Evolutionary conservation across 225 moss, liverwort and hornwort species (phyloP).

Genomic region (Pseudisothecium myosuroides): DNA sequence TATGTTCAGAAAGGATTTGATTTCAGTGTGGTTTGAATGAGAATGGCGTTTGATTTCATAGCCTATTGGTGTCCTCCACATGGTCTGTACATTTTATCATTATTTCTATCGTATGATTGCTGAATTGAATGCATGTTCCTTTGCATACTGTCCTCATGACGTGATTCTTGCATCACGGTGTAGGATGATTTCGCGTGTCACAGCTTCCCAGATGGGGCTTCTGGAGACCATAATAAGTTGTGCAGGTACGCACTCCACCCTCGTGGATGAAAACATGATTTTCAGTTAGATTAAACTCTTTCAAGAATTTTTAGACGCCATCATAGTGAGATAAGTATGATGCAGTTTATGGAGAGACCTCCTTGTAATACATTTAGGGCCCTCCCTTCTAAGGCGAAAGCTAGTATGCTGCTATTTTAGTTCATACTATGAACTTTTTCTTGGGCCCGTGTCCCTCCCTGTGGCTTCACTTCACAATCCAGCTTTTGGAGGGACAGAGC

Average conservation of each 20-base stretch:
- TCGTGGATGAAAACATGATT: not conserved
- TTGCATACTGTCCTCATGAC: not conserved
- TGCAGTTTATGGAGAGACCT: not conserved
- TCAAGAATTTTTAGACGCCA: not conserved
- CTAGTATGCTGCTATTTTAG: not conserved
- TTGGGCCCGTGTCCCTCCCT: no score
- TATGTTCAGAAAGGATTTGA: not conserved
- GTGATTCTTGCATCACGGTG: not conserved
- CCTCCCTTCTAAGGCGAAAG: not conserved
- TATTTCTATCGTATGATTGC: not conserved
- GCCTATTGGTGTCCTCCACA: not conserved
- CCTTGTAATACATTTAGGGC: not conserved
- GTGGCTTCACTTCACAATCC: no score
- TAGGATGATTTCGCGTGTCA: constrained; percentile 59
- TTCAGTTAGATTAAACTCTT: not conserved
- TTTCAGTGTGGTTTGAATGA: not conserved
- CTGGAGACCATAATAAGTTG: constrained; percentile 68
- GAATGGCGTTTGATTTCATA: not conserved
- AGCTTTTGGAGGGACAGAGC: no score
- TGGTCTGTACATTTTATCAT: not conserved
- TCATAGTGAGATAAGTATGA: not conserved
- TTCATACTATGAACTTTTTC: no score
- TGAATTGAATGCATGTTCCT: not conserved
- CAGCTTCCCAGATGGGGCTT: constrained; percentile 53
- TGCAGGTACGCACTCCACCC: constrained; percentile 17